A percentile compares a stretch with the other conserved stretches of the same genome.
phyloP scores from a whole-genome alignment of 768 basidiomycete genomes.

The Termitomyces sp. region DNA sequence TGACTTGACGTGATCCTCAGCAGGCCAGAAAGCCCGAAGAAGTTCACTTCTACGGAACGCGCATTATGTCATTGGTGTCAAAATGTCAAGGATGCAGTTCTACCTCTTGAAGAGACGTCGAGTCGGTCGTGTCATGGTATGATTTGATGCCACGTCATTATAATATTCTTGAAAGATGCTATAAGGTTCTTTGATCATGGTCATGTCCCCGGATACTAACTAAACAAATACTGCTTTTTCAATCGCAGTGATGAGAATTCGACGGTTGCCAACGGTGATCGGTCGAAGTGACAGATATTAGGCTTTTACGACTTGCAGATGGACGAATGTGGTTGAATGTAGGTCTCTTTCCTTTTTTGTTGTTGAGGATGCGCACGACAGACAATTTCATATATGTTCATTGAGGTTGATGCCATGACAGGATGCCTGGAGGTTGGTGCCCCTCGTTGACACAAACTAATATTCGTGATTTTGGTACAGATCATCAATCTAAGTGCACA shows the following conservation, averaged over 20 bases:
- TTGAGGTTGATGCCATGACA: background rate
- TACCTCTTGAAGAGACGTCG: background rate
- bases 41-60: background rate
- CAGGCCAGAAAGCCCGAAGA: background rate
- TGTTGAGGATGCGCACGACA: background rate
- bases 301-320: background rate
- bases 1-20: too few species aligned
- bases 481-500: background rate
- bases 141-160: background rate
- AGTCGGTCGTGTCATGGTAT: background rate
- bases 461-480: background rate
- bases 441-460: background rate
- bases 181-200: background rate
- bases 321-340: background rate
- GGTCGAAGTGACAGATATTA: background rate
- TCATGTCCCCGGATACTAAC: background rate
- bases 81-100: background rate
- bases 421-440: background rate
- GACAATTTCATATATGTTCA: background rate
- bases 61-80: too few species aligned
- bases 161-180: background rate
- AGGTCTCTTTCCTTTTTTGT: background rate
- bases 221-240: background rate
- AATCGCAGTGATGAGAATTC: too few species aligned
- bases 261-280: background rate